phyloP scores from a whole-genome alignment of 78 protist species.

The Guillardia theta region DNA sequence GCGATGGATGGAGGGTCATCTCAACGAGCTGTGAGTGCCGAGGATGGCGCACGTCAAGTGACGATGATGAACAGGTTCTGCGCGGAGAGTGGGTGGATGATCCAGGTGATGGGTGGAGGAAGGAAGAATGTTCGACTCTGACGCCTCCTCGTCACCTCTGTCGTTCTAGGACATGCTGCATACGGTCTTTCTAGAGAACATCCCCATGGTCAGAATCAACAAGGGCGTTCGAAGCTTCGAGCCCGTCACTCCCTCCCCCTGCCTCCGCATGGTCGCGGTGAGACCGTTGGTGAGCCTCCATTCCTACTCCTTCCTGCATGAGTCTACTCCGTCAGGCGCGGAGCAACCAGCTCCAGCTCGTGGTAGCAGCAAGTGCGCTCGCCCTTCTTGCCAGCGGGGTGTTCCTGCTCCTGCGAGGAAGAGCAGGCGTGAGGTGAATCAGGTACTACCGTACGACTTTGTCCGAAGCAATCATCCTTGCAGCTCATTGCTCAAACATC shows the following conservation, averaged over 20 bases:
- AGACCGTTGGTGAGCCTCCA: no score
- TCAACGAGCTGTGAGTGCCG: not conserved
- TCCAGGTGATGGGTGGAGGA: not conserved
- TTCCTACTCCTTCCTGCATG: no score
- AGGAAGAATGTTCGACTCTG: not conserved
- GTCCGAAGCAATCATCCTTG: no score
- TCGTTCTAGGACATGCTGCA: not conserved
- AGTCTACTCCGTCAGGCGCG: no score
- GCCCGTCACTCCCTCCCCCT: not conserved
- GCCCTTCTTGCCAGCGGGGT: no score
- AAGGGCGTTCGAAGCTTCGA: not conserved
- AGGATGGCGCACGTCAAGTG: not conserved
- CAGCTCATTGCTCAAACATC: no score
- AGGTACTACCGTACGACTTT: no score
- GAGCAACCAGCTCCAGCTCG: no score
- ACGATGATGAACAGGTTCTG: not conserved
- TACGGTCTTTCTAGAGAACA: not conserved
- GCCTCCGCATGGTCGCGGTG: conserved; percentile 10
- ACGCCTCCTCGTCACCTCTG: not conserved
- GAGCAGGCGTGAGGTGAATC: no score
- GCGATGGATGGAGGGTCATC: not conserved
- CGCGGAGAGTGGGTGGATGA: not conserved
- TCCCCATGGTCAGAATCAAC: not conserved
- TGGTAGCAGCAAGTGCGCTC: no score
- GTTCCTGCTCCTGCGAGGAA: no score